Base-by-base conservation (phyloP, 2,329 filamentous ascomycete genomes). In the Chaetomium olivaceum region DNA sequence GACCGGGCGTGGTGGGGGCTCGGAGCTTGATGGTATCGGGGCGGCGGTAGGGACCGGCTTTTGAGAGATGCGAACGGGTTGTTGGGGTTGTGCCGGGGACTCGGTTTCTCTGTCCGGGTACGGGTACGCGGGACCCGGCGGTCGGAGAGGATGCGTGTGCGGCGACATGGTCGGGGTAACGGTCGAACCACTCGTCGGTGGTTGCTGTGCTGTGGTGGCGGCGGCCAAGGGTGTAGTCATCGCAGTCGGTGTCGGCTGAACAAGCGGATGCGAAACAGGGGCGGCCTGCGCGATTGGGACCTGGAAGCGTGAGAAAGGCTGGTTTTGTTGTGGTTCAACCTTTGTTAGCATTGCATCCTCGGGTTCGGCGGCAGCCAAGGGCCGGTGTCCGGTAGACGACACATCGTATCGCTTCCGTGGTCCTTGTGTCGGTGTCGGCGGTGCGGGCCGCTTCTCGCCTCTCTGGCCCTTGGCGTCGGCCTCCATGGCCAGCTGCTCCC, bases 361-460 rank as follows among this genome's bases (percentile, higher is more conserved):
- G 31, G 78, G 72, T 21, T 86, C 83, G 61, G 82, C 78, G 65
- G 83, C 80, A 27, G 81, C 82, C 68, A 85, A 75, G n/a, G 83
- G 80, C 66, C 82, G 78, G 55, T 80, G 79, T 57, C 75, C 72
- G 23, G 76, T 73, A 5, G 76, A 73, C 63, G 75, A 80, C 71
- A 75, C 79, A 76, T 85, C 86, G 73, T 82, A 83, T 58, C 81
- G 79, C 73, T 80, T 80, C 69, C 85, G 83, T 25, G 83, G 81
- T 39, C 78, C 77, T 21, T 81, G 78, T 7, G 82, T 82, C 27
- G 85, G 85, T n/a, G 80, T 79, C 8, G 88, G 88, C 43, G 87
- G 84, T 25, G 84, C 81, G 1, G 87, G 87, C 61, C 83, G 79
- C 71, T 83, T 83, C 76, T 90, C 87, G 55, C 86, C 86, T 61